Conservation (phyloP, 2,329 filamentous ascomycete species). For the Talaromyces sp. region DNA sequence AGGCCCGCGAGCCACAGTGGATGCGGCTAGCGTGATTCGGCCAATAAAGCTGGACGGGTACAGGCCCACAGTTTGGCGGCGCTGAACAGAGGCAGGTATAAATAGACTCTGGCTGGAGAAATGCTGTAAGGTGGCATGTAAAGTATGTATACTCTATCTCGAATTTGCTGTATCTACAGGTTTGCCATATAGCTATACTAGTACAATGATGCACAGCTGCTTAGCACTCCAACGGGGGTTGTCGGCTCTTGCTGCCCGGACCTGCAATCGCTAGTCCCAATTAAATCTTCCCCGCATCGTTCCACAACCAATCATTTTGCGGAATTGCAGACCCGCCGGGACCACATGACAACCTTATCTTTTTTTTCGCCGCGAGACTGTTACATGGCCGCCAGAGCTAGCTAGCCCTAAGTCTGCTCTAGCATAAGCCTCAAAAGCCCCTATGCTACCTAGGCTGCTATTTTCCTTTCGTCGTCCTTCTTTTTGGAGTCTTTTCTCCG, state of each 20-base stretch:
- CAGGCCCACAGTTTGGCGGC: neutral
- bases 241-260: neutral
- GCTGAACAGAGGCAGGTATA: too few species aligned
- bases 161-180: too few species aligned
- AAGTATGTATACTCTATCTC: too few species aligned
- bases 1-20: neutral
- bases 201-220: neutral
- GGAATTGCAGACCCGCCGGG: neutral
- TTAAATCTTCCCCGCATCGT: neutral
- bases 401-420: neutral
- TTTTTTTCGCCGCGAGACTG: neutral
- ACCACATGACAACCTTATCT: neutral
- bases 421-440: neutral
- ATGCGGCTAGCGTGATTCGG: neutral
- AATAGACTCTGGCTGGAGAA: too few species aligned
- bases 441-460: neutral
- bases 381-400: neutral
- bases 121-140: too few species aligned
- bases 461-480: neutral
- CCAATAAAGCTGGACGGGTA: neutral
- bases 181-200: neutral
- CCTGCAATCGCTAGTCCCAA: neutral
- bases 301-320: neutral
- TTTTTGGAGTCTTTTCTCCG: neutral
- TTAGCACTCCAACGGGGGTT: neutral